Percentiles rank a stretch among this genome's conserved stretches.
Conservation (phyloP, 1,284 basidiomycete genomes). For the Cryptococcus sp. region DNA sequence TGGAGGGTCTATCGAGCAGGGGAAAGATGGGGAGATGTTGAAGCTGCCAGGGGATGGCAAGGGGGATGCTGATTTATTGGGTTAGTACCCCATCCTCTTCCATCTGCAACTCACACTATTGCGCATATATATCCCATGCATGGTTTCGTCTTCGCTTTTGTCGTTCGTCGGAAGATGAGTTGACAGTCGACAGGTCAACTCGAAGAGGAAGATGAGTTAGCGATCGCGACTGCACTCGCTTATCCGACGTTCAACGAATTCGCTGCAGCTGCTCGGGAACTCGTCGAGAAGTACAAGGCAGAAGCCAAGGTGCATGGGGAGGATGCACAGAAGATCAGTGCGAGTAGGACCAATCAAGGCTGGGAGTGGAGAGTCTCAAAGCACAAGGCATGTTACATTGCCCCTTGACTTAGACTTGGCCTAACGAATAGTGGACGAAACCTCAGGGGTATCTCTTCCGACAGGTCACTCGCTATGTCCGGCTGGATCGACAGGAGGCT, state of each 20-base stretch:
- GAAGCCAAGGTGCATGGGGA: neutral
- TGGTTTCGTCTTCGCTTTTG: neutral
- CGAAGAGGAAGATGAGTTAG: constrained; percentile 1
- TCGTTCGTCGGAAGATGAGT: neutral
- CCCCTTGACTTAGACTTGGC: neutral
- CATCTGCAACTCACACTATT: neutral
- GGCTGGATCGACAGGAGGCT: neutral
- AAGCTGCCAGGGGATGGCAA: constrained; percentile 1
- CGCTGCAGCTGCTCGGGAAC: neutral
- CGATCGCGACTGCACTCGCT: neutral
- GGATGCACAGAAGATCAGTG: constrained; percentile 4
- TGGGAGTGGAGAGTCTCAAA: constrained; percentile 21
- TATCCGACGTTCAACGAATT: constrained; percentile 2
- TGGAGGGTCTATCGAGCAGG: neutral
- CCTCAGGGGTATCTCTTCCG: constrained; percentile 26
- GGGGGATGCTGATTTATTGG: constrained; percentile 5
- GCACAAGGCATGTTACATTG: constrained; percentile 10
- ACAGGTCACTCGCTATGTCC: constrained; percentile 6
- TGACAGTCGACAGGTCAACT: neutral
- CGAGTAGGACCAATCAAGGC: constrained; percentile 20
- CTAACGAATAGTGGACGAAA: constrained; percentile 7
- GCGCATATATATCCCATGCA: neutral
- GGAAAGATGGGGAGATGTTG: neutral
- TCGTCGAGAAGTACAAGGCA: constrained; percentile 1
- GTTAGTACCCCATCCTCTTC: neutral